Evolutionary conservation across 768 basidiomycete genomes (phyloP).

Genomic region (Lactarius akahatsu): DNA sequence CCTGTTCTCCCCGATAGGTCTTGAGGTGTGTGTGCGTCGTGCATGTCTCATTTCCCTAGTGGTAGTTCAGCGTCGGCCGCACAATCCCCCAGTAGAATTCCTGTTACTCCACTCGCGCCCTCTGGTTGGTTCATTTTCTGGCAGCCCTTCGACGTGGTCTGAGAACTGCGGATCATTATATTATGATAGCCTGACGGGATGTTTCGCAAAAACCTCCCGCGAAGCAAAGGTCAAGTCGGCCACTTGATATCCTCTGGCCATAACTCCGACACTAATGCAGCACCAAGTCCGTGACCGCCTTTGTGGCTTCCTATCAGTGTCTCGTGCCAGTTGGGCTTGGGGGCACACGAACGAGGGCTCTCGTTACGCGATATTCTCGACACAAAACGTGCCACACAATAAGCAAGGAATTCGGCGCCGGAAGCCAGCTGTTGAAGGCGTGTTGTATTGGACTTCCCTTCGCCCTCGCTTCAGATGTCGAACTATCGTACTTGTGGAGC

Average conservation of each 20-base stretch:
- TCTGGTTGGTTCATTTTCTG: background rate
- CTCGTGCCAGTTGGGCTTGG: background rate
- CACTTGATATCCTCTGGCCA: slow-evolving; percentile 6
- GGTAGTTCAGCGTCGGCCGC: slow-evolving; percentile 4
- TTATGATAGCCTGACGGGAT: slow-evolving; percentile 1
- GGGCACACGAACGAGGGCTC: background rate
- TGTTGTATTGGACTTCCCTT: background rate
- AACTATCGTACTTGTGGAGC: background rate
- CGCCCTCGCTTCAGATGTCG: background rate
- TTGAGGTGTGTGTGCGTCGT: background rate
- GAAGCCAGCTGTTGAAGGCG: slow-evolving; percentile 11
- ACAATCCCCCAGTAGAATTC: slow-evolving; percentile 4
- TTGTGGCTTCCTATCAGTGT: background rate
- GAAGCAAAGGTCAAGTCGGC: slow-evolving; percentile 5
- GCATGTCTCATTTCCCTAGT: background rate
- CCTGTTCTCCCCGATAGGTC: background rate
- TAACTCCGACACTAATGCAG: slow-evolving; percentile 6
- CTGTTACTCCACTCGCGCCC: slow-evolving; percentile 3
- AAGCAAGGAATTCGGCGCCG: slow-evolving; percentile 11
- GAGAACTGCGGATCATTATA: slow-evolving; percentile 10
- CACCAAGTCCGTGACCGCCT: background rate
- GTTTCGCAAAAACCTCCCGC: background rate
- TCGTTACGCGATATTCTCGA: slow-evolving; percentile 11
- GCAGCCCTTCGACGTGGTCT: background rate
- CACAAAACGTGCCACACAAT: background rate